Percentiles rank a stretch among this genome's conserved stretches.
phyloP scores from a whole-genome alignment of 2,329 filamentous ascomycete species.

The Colletotrichum sp. region DNA sequence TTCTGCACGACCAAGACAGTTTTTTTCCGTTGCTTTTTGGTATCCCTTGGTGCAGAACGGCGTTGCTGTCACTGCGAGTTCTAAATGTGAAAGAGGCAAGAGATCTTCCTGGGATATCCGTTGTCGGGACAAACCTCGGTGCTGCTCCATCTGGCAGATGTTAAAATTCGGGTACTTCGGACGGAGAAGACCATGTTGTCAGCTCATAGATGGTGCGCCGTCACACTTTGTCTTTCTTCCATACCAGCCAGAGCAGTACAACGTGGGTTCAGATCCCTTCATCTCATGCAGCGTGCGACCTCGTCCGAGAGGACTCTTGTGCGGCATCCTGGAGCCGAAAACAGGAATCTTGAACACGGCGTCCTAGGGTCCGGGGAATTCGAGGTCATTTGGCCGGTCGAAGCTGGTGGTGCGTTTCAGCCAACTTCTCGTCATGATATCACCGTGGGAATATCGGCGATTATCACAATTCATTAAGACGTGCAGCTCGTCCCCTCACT shows the following conservation, averaged over 20 bases:
- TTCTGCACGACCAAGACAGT: background rate
- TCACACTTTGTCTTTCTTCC: slow-evolving; percentile 13
- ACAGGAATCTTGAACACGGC: background rate
- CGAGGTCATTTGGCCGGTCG: background rate
- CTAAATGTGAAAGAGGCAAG: background rate
- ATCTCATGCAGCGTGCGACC: background rate
- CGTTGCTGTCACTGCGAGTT: background rate
- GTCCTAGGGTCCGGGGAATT: background rate
- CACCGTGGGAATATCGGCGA: background rate
- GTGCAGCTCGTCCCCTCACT: background rate
- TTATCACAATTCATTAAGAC: background rate
- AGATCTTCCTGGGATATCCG: background rate
- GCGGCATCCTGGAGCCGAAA: background rate
- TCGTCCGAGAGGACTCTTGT: background rate
- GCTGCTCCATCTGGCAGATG: background rate
- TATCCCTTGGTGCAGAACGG: slow-evolving; percentile 6
- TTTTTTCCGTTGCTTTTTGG: slow-evolving; percentile 5
- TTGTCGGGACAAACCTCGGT: background rate
- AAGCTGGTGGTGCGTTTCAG: background rate
- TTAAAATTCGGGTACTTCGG: background rate
- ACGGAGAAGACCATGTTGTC: background rate
- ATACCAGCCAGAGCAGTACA: slow-evolving; percentile 4
- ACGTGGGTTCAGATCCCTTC: slow-evolving; percentile 6
- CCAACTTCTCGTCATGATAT: slow-evolving; percentile 6
- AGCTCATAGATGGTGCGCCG: background rate